phyloP scores from a whole-genome alignment of 108 stramenopile species.

The Fragilaria crotonensis region DNA sequence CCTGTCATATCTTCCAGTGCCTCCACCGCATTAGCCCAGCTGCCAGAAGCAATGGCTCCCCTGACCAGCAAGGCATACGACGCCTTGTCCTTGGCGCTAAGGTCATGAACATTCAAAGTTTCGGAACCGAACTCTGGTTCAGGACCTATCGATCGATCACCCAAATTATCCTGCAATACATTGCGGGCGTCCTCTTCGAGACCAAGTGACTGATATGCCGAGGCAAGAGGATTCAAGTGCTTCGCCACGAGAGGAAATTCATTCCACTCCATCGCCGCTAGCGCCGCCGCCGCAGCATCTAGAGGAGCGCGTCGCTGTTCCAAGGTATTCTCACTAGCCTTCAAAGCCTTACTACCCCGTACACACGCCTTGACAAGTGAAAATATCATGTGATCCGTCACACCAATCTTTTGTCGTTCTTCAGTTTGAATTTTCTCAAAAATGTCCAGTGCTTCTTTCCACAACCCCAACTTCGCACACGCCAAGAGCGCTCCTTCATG shows the following conservation, averaged over 20 bases:
- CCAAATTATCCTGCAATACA: constrained; percentile 40
- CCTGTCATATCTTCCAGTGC: constrained; percentile 62
- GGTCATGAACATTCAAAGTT: constrained; percentile 38
- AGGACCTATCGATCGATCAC: constrained; percentile 42
- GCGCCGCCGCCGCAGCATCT: constrained; percentile 40
- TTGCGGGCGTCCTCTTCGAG: constrained; percentile 30
- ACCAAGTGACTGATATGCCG: constrained; percentile 54
- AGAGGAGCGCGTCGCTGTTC: constrained; percentile 50
- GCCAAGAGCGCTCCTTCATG: constrained; percentile 73
- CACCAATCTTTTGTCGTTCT: constrained; percentile 10
- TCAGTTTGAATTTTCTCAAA: constrained; percentile 32
- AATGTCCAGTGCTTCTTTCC: constrained; percentile 63
- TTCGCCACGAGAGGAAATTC: constrained; percentile 39
- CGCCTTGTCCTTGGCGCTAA: constrained; percentile 61
- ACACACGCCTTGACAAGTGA: constrained; percentile 49
- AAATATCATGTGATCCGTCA: constrained; percentile 70
- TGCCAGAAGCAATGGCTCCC: constrained; percentile 51
- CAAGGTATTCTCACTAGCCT: constrained; percentile 11
- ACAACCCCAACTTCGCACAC: constrained; percentile 64
- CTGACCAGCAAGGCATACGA: constrained; percentile 68
- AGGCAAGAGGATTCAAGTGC: constrained; percentile 58
- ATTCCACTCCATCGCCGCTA: constrained; percentile 29
- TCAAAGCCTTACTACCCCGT: constrained; percentile 29
- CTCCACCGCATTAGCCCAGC: constrained; percentile 58
- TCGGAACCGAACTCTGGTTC: constrained; percentile 39